Conservation (phyloP, 257 asterid species). For the Ajuga chamaepitys region DNA sequence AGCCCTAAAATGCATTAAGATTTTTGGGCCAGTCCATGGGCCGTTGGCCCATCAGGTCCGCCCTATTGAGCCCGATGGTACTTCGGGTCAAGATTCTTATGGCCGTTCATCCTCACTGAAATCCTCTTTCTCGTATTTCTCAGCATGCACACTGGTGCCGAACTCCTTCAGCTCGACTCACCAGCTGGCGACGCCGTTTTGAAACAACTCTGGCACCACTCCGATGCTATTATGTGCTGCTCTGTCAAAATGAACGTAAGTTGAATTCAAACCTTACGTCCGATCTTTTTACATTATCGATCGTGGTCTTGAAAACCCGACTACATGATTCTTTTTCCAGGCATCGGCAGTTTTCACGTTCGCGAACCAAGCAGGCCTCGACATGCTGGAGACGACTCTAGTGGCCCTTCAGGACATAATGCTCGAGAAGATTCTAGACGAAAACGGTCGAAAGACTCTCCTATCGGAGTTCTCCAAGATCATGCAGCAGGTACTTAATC, state of each 20-base stretch:
- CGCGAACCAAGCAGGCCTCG: constrained; percentile 94
- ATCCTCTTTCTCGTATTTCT: background rate
- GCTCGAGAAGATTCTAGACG: constrained; percentile 84
- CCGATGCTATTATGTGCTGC: constrained; percentile 91
- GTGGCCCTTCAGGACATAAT: constrained; percentile 87
- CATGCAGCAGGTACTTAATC: constrained; percentile 70
- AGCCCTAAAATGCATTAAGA: no score
- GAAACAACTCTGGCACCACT: constrained; percentile 86
- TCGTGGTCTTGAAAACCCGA: background rate
- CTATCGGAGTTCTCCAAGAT: constrained; percentile 78
- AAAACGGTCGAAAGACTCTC: constrained; percentile 71
- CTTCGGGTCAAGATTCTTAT: no score
- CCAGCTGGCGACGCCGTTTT: constrained; percentile 59
- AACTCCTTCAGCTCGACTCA: constrained; percentile 48
- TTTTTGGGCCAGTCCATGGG: no score
- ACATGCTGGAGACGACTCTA: constrained; percentile 94
- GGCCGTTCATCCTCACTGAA: no score
- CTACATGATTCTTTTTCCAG: constrained; percentile 34
- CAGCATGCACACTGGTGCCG: constrained; percentile 80
- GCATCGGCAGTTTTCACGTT: constrained; percentile 80
- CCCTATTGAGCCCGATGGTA: no score
- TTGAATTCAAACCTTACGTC: background rate
- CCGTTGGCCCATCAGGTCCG: no score
- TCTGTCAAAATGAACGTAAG: constrained; percentile 75
- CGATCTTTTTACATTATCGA: background rate